Evolutionary conservation across 768 basidiomycete species (phyloP).

Genomic region (Boletus coccyginus): DNA sequence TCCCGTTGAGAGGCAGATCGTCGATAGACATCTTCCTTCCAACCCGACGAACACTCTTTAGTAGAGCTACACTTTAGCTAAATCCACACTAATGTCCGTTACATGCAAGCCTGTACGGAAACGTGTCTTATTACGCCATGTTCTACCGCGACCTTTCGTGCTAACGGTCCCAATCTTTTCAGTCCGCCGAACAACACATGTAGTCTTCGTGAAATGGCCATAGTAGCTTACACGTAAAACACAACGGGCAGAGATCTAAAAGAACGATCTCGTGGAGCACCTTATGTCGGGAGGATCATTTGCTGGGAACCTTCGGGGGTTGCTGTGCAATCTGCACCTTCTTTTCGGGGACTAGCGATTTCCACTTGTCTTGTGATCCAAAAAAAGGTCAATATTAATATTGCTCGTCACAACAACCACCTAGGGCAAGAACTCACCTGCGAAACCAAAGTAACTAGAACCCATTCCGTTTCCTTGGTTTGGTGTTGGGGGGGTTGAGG

Average conservation of each 20-base stretch:
- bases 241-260: neutral
- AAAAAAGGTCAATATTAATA: neutral
- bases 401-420: neutral
- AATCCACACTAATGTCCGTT: no score
- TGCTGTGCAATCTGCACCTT: conserved; percentile 19
- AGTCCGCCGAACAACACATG: neutral
- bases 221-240: no score
- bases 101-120: no score
- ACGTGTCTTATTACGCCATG: no score
- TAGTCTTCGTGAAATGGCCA: neutral
- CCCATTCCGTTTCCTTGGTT: conserved; percentile 11
- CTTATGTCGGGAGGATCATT: neutral
- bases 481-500: conserved; percentile 11
- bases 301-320: conserved; percentile 3
- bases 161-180: no score
- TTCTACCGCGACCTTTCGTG: no score
- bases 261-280: neutral
- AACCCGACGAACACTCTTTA: no score
- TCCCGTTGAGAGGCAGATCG: no score
- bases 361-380: conserved; percentile 24
- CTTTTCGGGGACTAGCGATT: conserved; percentile 15
- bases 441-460: conserved; percentile 20
- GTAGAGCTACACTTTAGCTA: no score
- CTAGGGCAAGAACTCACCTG: conserved; percentile 13
- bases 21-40: no score